Evolutionary conservation across 2,329 filamentous ascomycete genomes (phyloP), one percentile per base, ranked within the genome.

Genomic region (Parascedosporium putredinis): DNA sequence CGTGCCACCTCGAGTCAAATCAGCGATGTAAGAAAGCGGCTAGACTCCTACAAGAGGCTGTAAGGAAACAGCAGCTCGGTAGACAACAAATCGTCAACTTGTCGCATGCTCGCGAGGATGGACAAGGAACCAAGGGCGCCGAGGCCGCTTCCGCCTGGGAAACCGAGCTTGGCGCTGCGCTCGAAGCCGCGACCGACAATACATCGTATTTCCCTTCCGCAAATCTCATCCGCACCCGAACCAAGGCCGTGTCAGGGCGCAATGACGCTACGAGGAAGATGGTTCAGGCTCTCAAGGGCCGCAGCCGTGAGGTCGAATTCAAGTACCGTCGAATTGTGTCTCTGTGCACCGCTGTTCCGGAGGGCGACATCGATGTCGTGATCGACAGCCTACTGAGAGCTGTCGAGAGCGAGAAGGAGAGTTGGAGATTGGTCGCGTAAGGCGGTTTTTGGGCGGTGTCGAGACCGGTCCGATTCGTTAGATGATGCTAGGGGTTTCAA

Each of bases 271-370:
- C 93, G 10, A 71, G 79, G 49, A 78, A 79, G 47, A 79, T 84
- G 57, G 83, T 88, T 2, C 75, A 78, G 16, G 77, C 77, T 5
- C 75, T 98, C 7, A 84, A 88, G 62, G 83, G 84, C 25, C 82
- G 86, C 52, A 91, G 88, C 57, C 83, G 82, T 4, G 89, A 95
- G 49, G 74, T 95, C 3, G 91, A 95, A 60, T 74, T 84, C 56
- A 88, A 93, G 66, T 96, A 96, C 63, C 79, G 89, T 23, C 86
- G 84, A 56, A 87, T 97, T 25, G 88, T 98, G 22, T 82, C 85
- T 49, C 71, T 96, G 10, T 96, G 91, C 62, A 95, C 89, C 0
- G 83, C 81, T 7, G 86, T 90, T 29, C 76, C 80, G 1, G 88
- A 94, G 54, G 74, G 76, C 7, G 79, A 88, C 51, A 86, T 97